A percentile compares a stretch with the other conserved stretches of the same genome.
Evolutionary conservation across 495 filamentous ascomycete species (phyloP).

Genomic region (Neurospora cerealis): DNA sequence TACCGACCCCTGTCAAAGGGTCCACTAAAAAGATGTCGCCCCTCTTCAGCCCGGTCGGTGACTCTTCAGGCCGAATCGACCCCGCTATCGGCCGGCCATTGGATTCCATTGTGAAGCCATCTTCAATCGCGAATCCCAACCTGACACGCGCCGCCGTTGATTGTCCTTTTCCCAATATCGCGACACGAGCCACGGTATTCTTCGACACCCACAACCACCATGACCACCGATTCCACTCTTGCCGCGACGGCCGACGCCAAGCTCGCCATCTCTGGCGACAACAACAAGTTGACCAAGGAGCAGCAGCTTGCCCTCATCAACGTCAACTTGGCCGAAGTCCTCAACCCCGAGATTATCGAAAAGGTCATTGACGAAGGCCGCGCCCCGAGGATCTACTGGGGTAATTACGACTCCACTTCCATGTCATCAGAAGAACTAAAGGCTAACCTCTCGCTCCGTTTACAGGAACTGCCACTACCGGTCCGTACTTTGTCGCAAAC

Average conservation of each 20-base stretch:
- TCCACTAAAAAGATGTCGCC: neutral
- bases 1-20: neutral
- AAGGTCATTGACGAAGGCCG: conserved; percentile 60
- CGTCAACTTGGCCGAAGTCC: conserved; percentile 71
- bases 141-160: neutral
- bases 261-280: conserved; percentile 3
- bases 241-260: conserved; percentile 10
- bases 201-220: neutral
- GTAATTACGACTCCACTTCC: conserved; percentile 25
- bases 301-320: conserved; percentile 59
- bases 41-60: neutral
- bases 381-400: conserved; percentile 77
- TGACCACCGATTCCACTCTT: conserved; percentile 7
- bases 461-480: conserved; percentile 67
- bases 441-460: neutral
- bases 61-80: neutral
- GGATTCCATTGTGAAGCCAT: neutral
- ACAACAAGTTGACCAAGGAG: conserved; percentile 9
- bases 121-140: neutral
- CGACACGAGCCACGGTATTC: neutral
- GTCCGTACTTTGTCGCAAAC: conserved; percentile 52
- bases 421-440: neutral
- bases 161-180: neutral
- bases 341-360: conserved; percentile 81
- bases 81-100: neutral